A percentile compares a stretch with the other conserved stretches of the same genome.
Evolutionary conservation across 2,329 filamentous ascomycete genomes (phyloP).

Genomic region (Colletotrichum brevisporum): DNA sequence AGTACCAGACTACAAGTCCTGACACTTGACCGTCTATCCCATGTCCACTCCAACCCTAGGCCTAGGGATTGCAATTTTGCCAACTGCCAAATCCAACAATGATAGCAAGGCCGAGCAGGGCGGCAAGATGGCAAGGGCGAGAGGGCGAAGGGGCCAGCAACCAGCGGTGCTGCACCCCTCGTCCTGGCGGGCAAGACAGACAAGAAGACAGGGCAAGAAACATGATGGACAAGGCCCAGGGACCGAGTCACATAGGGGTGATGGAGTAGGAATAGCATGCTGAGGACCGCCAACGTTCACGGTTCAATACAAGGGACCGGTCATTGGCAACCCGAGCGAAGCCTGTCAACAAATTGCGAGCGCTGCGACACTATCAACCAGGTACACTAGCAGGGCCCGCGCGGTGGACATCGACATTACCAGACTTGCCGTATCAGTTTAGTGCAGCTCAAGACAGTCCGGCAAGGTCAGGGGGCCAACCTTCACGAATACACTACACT

Average conservation of each 20-base stretch:
- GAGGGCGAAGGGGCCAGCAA: conserved; percentile 2
- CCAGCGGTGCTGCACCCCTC: background rate
- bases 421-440: conserved; percentile 23
- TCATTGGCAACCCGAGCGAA: background rate
- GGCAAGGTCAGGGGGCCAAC: background rate
- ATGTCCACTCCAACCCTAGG: background rate
- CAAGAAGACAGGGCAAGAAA: conserved; percentile 23
- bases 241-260: background rate
- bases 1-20: too few relatives aligned
- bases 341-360: background rate
- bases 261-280: background rate
- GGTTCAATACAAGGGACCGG: background rate
- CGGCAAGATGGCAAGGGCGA: conserved; percentile 20
- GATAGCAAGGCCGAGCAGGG: conserved; percentile 25
- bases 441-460: conserved; percentile 13
- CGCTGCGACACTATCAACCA: too few relatives aligned
- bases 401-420: conserved; percentile 8
- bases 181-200: conserved; percentile 1
- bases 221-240: conserved; percentile 22
- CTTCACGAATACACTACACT: too few relatives aligned
- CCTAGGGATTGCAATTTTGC: conserved; percentile 26
- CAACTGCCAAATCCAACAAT: conserved; percentile 7
- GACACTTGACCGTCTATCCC: too few relatives aligned
- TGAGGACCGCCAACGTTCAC: background rate
- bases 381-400: background rate